Evolutionary conservation across 768 basidiomycete species (phyloP), one percentile per base, ranked within the genome.

Genomic region (Holtermannia corniformis): DNA sequence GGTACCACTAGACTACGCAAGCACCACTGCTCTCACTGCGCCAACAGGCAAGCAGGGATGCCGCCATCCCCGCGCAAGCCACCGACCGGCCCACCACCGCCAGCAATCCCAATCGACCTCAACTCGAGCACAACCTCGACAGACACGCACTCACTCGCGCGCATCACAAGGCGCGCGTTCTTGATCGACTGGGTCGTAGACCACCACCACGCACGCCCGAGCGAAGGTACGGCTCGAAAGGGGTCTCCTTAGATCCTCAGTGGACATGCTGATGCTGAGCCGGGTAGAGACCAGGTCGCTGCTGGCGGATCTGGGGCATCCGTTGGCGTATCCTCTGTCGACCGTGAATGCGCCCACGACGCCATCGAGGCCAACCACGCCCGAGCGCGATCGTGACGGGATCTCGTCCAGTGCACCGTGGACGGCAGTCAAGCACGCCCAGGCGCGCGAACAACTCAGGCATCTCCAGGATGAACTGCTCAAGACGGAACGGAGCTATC

Each of bases 101-200:
- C 64, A 5, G 44, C 62, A 0, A 67, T 65, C 44, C 47, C 59
- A 13, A 68, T 71, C 40, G 67, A 71, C 44, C 58, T 71, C 14
- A 67, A 68, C 50, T 61, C 61, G 54, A 65, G 61, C 5, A 68
- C 65, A 2, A 54, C 55, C 41, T 63, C 67, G 3, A 64, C 60
- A 1, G 67, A 71, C 41, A 50, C 27, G 32, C 57, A 59, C n/a
- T 65, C 64, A 5, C 63, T 60, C 13, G 45, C 74, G 26, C 70
- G 74, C 47, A 61, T 81, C 57, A 91, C 85, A 4, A 83, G 79
- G 69, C 84, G 90, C 67, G 86, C 84, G 22, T 93, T 92, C 72
- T 85, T 85, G 67, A 87, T 86, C 65, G 87, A 86, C 42, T 86
- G 93, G 19, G 86, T 93, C 13, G 83, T 93, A 25, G 89, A 95